These are phyloP conservation scores for Moniliella sp. DNA, from an alignment of 1,284 basidiomycete species.

Conservation along the genomic window DNA sequence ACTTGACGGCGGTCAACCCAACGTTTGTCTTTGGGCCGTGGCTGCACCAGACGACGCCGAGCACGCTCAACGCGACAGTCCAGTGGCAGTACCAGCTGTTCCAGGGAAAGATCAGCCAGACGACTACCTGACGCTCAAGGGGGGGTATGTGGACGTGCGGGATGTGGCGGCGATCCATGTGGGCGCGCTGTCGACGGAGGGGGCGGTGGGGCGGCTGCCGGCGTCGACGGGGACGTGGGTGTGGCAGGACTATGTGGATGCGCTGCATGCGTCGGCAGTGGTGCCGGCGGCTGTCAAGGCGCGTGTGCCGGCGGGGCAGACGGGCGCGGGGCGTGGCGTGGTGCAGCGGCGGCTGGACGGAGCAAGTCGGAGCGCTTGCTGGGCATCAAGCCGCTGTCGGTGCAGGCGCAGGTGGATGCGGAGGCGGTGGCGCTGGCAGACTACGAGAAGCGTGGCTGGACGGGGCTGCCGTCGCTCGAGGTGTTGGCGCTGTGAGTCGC, in stretches of 20 bases:
- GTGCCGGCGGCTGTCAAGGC: slow-evolving; percentile 15
- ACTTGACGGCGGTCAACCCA: slow-evolving; percentile 14
- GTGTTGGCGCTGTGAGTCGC: slow-evolving; percentile 7
- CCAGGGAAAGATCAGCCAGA: slow-evolving; percentile 33
- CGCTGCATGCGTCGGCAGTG: slow-evolving; percentile 10
- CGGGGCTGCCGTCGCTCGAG: slow-evolving; percentile 8
- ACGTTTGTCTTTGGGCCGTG: slow-evolving; percentile 32
- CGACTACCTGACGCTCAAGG: slow-evolving; percentile 13
- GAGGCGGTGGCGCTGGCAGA: slow-evolving; percentile 11
- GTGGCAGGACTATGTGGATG: slow-evolving; percentile 13
- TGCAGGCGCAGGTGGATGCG: slow-evolving; percentile 34
- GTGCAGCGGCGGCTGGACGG: slow-evolving; percentile 18
- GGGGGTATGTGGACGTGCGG: slow-evolving; percentile 45
- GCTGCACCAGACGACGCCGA: slow-evolving; percentile 39
- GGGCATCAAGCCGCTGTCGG: slow-evolving; percentile 37
- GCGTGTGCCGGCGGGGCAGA: slow-evolving; percentile 13
- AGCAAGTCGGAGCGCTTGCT: slow-evolving; percentile 38
- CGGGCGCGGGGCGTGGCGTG: slow-evolving; percentile 7
- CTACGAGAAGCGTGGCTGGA: slow-evolving; percentile 16
- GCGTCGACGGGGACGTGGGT: slow-evolving; percentile 12
- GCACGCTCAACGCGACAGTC: slow-evolving; percentile 42
- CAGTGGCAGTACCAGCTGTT: slow-evolving; percentile 34
- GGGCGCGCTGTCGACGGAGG: slow-evolving; percentile 40
- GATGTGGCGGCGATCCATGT: slow-evolving; percentile 46
- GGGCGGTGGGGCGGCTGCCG: slow-evolving; percentile 42